phyloP scores from a whole-genome alignment of 495 filamentous ascomycete species.

The Hypoxylon subgilvum region DNA sequence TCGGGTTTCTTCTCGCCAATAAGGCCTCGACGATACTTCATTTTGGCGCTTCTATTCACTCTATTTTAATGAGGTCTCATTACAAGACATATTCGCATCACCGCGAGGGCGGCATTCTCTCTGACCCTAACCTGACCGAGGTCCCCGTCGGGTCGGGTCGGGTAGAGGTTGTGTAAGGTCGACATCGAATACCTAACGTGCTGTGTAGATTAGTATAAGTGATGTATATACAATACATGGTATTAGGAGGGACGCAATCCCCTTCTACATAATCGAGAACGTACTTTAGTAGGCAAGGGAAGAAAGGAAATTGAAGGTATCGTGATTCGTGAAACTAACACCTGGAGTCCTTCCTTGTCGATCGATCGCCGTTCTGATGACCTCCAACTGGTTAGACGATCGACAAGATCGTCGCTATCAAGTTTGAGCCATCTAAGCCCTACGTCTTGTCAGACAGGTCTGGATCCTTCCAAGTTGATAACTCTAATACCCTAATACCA shows the following conservation, averaged over 20 bases:
- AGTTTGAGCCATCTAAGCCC: conserved; percentile 11
- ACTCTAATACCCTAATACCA: no score
- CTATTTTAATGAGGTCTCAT: conserved; percentile 5
- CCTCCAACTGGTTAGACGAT: conserved; percentile 12
- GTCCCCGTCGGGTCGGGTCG: neutral
- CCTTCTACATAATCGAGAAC: neutral
- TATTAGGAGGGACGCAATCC: neutral
- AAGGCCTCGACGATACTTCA: neutral
- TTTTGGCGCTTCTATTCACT: neutral
- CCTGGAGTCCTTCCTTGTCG: neutral
- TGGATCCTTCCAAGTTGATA: no score
- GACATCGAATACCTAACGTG: neutral
- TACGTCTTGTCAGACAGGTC: no score
- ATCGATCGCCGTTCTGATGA: conserved; percentile 14
- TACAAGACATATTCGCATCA: neutral
- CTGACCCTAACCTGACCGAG: neutral
- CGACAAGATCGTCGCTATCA: conserved; percentile 21
- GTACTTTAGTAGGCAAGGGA: conserved; percentile 1
- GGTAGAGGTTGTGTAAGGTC: no score
- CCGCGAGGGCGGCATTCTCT: neutral
- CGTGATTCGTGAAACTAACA: no score
- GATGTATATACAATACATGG: no score
- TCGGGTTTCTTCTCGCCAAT: conserved; percentile 26
- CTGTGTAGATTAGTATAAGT: neutral
- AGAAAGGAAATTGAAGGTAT: neutral